phyloP scores from a whole-genome alignment of 352 stramenopile genomes.

The Globisporangium apiculatum region DNA sequence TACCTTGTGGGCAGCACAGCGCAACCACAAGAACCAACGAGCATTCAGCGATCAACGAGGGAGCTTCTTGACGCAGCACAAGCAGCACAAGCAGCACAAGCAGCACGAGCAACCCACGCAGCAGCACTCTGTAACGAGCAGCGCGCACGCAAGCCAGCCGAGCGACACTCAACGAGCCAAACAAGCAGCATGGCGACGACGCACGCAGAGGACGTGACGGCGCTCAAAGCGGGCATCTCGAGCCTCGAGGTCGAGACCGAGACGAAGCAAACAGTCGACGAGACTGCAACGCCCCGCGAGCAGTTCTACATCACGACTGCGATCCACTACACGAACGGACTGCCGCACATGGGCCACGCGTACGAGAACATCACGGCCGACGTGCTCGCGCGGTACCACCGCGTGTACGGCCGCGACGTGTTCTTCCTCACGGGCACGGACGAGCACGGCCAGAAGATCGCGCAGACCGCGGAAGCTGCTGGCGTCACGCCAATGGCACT shows the following conservation, averaged over 20 bases:
- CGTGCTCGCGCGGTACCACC: conserved; percentile 95
- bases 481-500: conserved; percentile 92
- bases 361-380: conserved; percentile 97
- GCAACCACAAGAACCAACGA: too few relatives aligned
- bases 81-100: not conserved
- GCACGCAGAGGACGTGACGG: conserved; percentile 12
- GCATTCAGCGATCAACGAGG: too few relatives aligned
- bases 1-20: too few relatives aligned
- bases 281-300: conserved; percentile 36
- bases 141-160: not conserved
- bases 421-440: conserved; percentile 91
- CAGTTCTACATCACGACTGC: conserved; percentile 98
- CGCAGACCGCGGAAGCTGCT: conserved; percentile 91
- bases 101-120: not conserved
- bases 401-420: conserved; percentile 78
- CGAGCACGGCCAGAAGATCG: conserved; percentile 99
- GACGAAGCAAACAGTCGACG: conserved; percentile 30
- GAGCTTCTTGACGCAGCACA: too few relatives aligned
- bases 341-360: conserved; percentile 97
- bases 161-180: not conserved
- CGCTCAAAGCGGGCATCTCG: conserved; percentile 32
- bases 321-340: conserved; percentile 98
- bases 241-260: conserved; percentile 35
- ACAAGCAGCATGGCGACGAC: conserved; percentile 12
- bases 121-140: not conserved